phyloP scores from a whole-genome alignment of 176 grass and related monocot species.

The Triticum aestivum region DNA sequence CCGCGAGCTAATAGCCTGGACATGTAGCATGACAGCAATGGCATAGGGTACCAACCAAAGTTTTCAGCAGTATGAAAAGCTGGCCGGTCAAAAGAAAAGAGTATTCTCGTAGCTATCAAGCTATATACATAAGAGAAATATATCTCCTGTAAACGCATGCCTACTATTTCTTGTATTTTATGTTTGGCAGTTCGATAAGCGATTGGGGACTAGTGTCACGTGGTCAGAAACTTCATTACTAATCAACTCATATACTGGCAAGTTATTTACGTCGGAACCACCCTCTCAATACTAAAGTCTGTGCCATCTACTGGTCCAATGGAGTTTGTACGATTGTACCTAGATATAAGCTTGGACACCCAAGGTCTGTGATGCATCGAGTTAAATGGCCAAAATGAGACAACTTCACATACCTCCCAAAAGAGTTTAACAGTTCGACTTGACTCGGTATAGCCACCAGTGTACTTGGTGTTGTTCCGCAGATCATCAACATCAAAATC shows the following conservation, averaged over 20 bases:
- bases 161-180: not conserved
- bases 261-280: not conserved
- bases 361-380: not conserved
- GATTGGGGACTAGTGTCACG: not conserved
- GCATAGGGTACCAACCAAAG: not conserved
- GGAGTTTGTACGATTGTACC: not conserved
- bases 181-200: not conserved
- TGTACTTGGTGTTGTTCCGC: constrained; percentile 89
- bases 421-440: constrained; percentile 92
- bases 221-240: not conserved
- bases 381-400: constrained; percentile 15
- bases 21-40: not conserved
- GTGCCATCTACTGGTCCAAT: not conserved
- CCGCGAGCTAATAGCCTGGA: not conserved
- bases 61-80: no score
- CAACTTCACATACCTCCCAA: constrained; percentile 71
- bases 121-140: not conserved
- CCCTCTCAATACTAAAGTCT: not conserved
- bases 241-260: no score
- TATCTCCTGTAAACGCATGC: not conserved
- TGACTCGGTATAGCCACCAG: constrained; percentile 88
- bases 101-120: not conserved
- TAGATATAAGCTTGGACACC: not conserved
- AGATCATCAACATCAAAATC: constrained; percentile 92
- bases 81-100: no score